These are phyloP conservation scores for Acanthamoeba castellanii DNA, from an alignment of 208 protist species.

Conservation along the genomic window DNA sequence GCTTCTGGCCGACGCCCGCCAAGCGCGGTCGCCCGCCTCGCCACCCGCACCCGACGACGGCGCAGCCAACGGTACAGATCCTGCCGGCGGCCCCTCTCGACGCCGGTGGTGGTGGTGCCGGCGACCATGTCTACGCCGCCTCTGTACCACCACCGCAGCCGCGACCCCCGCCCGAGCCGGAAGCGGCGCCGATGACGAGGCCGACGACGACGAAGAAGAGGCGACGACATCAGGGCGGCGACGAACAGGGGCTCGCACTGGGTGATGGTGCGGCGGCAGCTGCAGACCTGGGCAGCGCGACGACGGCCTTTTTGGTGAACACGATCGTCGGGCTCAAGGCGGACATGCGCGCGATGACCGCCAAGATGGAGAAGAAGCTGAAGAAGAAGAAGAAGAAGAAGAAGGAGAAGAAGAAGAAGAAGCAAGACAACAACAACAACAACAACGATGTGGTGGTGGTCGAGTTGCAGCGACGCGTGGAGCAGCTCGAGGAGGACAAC, in stretches of 20 bases:
- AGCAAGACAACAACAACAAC: too few species aligned
- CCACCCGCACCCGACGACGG: not conserved
- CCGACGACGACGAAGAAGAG: too few species aligned
- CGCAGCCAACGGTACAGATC: too few species aligned
- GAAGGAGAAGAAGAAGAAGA: too few species aligned
- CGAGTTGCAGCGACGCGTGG: not conserved
- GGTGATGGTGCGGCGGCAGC: not conserved
- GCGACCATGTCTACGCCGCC: too few species aligned
- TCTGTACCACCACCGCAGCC: too few species aligned
- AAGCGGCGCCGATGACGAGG: too few species aligned
- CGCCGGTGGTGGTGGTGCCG: too few species aligned
- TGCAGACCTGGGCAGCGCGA: not conserved
- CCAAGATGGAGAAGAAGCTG: not conserved
- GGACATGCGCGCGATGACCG: not conserved
- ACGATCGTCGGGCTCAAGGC: not conserved
- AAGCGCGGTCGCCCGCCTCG: not conserved
- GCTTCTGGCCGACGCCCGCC: not conserved
- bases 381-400: not conserved
- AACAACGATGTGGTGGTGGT: too few species aligned
- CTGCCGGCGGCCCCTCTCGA: too few species aligned
- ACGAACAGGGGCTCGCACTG: not conserved
- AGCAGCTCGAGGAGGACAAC: not conserved
- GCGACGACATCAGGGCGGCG: not conserved
- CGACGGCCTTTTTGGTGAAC: not conserved
- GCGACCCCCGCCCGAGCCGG: too few species aligned